These are phyloP conservation scores for Lagenidium giganteum DNA, from an alignment of 352 stramenopile species.

Conservation along the genomic window DNA sequence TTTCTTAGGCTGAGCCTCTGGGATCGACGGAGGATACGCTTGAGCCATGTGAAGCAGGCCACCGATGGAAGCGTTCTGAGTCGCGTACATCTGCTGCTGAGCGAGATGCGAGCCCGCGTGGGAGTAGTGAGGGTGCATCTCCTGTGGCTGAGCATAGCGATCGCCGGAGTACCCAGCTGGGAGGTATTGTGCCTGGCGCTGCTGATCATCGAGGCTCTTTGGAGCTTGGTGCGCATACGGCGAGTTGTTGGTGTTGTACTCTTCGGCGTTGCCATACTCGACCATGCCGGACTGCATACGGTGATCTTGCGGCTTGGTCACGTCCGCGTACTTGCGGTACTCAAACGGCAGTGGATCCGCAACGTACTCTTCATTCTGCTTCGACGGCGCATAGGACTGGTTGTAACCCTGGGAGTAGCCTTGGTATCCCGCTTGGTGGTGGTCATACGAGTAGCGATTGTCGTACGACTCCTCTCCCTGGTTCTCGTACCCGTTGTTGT, in stretches of 20 bases:
- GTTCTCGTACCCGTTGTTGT: constrained; percentile 4
- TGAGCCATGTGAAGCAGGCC: too few relatives aligned
- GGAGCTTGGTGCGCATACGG: constrained; percentile 17
- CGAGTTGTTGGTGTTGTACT: constrained; percentile 14
- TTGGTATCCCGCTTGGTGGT: constrained; percentile 1
- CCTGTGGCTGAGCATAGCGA: too few relatives aligned
- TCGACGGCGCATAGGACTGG: constrained; percentile 15
- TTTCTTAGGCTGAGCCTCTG: too few relatives aligned
- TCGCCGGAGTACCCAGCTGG: too few relatives aligned
- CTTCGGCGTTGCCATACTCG: constrained; percentile 13
- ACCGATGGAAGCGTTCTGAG: too few relatives aligned
- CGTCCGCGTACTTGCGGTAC: constrained; percentile 37
- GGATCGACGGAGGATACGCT: too few relatives aligned
- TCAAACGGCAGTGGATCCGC: constrained; percentile 76
- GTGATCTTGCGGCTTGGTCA: constrained; percentile 15
- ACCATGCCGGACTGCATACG: too few relatives aligned
- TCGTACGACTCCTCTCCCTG: too few relatives aligned
- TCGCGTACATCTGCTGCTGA: constrained; percentile 7
- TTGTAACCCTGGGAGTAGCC: constrained; percentile 15
- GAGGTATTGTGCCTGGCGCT: too few relatives aligned
- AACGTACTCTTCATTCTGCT: constrained; percentile 55
- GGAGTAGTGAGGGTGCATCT: constrained; percentile 15
- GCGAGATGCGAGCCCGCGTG: constrained; percentile 8
- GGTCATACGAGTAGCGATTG: too few relatives aligned
- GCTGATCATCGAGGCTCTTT: constrained; percentile 18